Evolutionary conservation across 192 early-diverging fungal genomes (phyloP).

Genomic region (Rhizoclosmatium sp.): DNA sequence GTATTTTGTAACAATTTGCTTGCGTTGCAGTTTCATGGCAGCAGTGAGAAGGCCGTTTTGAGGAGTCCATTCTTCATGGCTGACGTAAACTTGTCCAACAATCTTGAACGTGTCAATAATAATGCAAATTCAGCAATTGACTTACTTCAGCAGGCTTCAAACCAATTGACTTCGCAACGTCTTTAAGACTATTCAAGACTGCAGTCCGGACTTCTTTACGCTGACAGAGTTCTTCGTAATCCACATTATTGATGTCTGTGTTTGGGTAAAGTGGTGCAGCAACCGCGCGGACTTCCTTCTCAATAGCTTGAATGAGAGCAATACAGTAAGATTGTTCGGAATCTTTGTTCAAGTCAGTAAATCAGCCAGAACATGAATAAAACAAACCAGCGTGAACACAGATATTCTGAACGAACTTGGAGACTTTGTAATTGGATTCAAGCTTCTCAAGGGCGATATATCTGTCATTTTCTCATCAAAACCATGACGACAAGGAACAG

Average conservation of each 20-base stretch:
- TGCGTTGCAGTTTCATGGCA: conserved; percentile 91
- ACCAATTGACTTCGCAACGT: conserved; percentile 65
- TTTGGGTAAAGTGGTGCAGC: conserved; percentile 51
- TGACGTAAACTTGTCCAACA: conserved; percentile 69
- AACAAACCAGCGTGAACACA: conserved; percentile 50
- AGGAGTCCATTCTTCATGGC: conserved; percentile 87
- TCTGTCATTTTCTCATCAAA: conserved; percentile 2
- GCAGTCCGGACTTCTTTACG: conserved; percentile 42
- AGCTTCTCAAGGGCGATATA: conserved; percentile 92
- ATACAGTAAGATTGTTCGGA: conserved; percentile 75
- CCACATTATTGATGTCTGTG: conserved; percentile 28
- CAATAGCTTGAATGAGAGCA: conserved; percentile 77
- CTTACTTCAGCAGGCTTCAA: conserved; percentile 73
- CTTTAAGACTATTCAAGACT: conserved; percentile 64
- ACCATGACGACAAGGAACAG: neutral
- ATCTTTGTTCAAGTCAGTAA: conserved; percentile 42
- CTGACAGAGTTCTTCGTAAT: conserved; percentile 62
- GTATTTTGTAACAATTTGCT: conserved; percentile 75
- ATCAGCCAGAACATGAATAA: no score
- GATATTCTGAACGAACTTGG: conserved; percentile 74
- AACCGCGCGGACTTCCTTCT: conserved; percentile 67
- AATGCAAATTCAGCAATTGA: neutral
- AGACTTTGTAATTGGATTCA: conserved; percentile 86
- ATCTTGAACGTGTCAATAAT: conserved; percentile 21
- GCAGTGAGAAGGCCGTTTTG: conserved; percentile 87